These are phyloP conservation scores for Heracleum sosnowskyi DNA, from an alignment of 129 eudicot species.

Conservation along the genomic window DNA sequence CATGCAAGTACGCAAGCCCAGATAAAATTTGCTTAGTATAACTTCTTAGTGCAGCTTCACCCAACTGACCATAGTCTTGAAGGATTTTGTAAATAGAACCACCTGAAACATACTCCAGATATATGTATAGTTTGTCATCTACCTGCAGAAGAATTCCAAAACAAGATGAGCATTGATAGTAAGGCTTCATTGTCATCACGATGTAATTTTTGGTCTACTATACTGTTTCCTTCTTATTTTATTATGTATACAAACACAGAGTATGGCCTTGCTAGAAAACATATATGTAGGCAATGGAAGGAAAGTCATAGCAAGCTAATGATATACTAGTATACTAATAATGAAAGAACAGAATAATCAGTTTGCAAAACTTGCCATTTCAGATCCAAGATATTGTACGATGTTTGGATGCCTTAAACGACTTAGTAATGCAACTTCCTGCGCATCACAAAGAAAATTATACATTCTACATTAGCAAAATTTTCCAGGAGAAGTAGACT, in stretches of 20 bases:
- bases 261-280: neutral
- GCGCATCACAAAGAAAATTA: constrained; percentile 17
- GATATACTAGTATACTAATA: neutral
- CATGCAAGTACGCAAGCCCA: constrained; percentile 67
- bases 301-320: neutral
- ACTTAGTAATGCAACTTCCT: constrained; percentile 59
- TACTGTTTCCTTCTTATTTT: neutral
- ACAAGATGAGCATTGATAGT: neutral
- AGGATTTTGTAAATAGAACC: constrained; percentile 77
- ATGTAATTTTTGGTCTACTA: neutral
- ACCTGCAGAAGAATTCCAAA: constrained; percentile 30
- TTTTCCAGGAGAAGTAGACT: constrained; percentile 1
- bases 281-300: neutral
- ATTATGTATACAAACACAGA: neutral
- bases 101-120: constrained; percentile 73
- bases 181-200: neutral
- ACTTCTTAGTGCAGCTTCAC: constrained; percentile 55
- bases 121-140: constrained; percentile 56
- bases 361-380: constrained; percentile 27
- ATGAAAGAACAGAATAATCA: constrained; percentile 7
- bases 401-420: constrained; percentile 59
- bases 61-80: constrained; percentile 60
- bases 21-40: constrained; percentile 57
- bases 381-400: constrained; percentile 56
- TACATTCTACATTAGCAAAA: neutral